These are phyloP conservation scores for Aspergillus nomiae DNA, from an alignment of 2,329 filamentous ascomycete species.

Conservation along the genomic window DNA sequence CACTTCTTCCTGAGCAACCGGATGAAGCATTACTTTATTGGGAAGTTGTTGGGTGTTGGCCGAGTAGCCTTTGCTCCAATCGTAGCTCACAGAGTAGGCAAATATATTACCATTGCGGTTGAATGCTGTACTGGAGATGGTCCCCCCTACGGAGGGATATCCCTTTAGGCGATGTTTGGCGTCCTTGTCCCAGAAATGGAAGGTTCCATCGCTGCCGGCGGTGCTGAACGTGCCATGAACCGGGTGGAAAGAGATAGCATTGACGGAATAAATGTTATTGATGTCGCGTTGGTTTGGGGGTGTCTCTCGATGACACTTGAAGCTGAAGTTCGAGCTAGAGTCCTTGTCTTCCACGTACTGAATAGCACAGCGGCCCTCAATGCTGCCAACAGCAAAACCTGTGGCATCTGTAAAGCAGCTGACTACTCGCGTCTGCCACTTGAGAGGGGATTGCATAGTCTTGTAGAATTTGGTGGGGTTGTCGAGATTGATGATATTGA, in stretches of 20 bases:
- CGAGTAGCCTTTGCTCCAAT: constrained; percentile 96
- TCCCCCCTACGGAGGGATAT: constrained; percentile 79
- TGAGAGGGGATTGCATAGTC: constrained; percentile 90
- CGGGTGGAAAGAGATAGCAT: constrained; percentile 97
- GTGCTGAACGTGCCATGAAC: constrained; percentile 98
- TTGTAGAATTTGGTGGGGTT: constrained; percentile 93
- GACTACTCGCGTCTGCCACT: constrained; percentile 96
- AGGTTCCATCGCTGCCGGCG: constrained; percentile 91
- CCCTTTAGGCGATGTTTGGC: constrained; percentile 88
- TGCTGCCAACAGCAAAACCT: constrained; percentile 93
- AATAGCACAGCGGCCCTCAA: constrained; percentile 95
- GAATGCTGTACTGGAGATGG: constrained; percentile 90
- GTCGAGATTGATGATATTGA: constrained; percentile 90
- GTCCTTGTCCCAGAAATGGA: constrained; percentile 78
- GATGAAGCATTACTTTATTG: constrained; percentile 84
- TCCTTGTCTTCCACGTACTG: constrained; percentile 99
- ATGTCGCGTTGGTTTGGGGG: constrained; percentile 65
- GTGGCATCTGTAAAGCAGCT: constrained; percentile 91
- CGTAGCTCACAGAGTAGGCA: constrained; percentile 89
- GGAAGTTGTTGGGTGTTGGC: constrained; percentile 71
- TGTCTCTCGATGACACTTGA: constrained; percentile 95
- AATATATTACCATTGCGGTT: constrained; percentile 82
- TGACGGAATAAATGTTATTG: constrained; percentile 91
- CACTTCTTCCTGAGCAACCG: constrained; percentile 67
- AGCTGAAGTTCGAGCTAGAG: constrained; percentile 88